Base-by-base conservation (phyloP, 257 asterid genomes). In the Ilex aquifolium region DNA sequence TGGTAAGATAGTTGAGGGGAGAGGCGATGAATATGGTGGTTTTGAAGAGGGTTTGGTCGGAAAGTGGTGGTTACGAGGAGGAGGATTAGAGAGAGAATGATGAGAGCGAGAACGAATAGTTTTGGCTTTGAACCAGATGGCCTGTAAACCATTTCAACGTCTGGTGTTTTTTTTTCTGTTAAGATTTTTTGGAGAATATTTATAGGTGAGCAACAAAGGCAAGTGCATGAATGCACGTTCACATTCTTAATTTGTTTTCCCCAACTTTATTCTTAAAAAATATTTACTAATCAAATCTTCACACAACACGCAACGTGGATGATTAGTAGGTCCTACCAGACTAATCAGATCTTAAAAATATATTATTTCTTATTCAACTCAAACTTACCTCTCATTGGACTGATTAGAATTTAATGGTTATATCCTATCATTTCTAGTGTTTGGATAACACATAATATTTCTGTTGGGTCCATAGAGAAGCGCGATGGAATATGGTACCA, bases 151-250 rank as follows among this genome's bases (percentile, higher is more conserved):
- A 83, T 84, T 69, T 21, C 55, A 56, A 5, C 3, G 7, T 42
- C 14, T 13, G 31, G 6, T 40, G 51, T 7, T n/a, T 17, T 39
- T n/a, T 12, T 61, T 27, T n/a, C 13, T 31, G 0, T 15, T 14
- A 6, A 32, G 13, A 48, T 46, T 9, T 50, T 51, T 52, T 60
- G 13, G 44, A 60, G 44, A 6, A 52, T 10, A 59, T 51, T 49
- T 48, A 58, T 67, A 60, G 44, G 27, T 56, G 57, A 59, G 56
- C 27, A 56, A 31, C 57, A 58, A 53, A 42, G 48, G 6, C 31
- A 62, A 73, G 82, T 73, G 84, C 80, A 78, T 73, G 87, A 71
- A 6, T 60, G 82, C 80, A 81, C 80, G 78, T 78, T 75, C 13
- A 4, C 13, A 10, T 46, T 46, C 4, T 72, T 52, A 61, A 10